Evolutionary conservation across 2,329 filamentous ascomycete genomes (phyloP), one percentile per base, ranked within the genome.

Genomic region (Diaporthe destruens): DNA sequence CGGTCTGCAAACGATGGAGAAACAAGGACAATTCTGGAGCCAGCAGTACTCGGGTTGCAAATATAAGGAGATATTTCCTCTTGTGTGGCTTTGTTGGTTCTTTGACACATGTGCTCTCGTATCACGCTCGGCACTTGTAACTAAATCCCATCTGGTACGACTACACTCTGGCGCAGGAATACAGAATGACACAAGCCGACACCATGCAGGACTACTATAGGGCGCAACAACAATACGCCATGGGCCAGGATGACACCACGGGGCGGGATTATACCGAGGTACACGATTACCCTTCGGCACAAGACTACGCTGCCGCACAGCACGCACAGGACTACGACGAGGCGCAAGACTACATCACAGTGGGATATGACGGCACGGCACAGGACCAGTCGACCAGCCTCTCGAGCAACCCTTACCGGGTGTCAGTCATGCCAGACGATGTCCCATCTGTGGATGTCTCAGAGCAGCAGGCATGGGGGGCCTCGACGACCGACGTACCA

Each of bases 381-480:
- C 34, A 59, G 25, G 36, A 12, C 12, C 36, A 47, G 20, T 61
- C 57, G 20, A 11, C 8, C 39, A 39, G 23, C 5, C 32, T 63
- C 11, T 63, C 36, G 2, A 63, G 16, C 39, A 63, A 47, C 16
- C 39, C 36, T n/a, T 63, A 63, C 20, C 29, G 57, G 18, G 57
- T 32, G 39, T 34, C 59, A 29, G 18, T 47, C 23, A 61, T 32
- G 57, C 57, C 39, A 9, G 57, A 68, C n/a, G 51, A 68, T 6
- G 39, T 47, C 4, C 66, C 42, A 12, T 57, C 66, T 36, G 11
- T 51, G 39, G 53, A 69, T 12, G 20, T 69, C 29, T 49, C 66
- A 4, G 66, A 69, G 20, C 53, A 69, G 20, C 53, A 57, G 53
- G 18, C 53, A 8, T 69, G 53, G 66, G 20, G 44, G n/a, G 42